Percentiles rank a stretch among this genome's conserved stretches.
These are phyloP conservation scores for Nephelium lappaceum DNA, from an alignment of 345 rosid genomes.

Conservation along the genomic window DNA sequence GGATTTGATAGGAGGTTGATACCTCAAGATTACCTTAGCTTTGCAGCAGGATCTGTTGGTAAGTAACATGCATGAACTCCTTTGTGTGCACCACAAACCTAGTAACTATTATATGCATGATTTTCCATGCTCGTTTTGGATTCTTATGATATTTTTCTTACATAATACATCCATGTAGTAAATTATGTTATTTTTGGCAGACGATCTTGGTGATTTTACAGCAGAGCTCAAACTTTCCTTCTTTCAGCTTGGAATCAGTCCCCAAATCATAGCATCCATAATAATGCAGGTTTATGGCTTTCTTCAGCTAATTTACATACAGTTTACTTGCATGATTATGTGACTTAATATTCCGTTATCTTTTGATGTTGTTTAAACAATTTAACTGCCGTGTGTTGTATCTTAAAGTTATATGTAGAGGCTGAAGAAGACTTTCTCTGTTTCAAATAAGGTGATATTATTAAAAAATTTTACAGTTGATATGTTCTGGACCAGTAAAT, in stretches of 20 bases:
- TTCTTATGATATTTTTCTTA: conserved; percentile 4
- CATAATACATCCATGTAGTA: neutral
- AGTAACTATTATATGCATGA: neutral
- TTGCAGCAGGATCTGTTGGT: conserved; percentile 90
- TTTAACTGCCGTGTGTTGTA: neutral
- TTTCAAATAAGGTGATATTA: neutral
- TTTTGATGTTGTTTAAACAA: neutral
- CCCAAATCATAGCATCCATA: conserved; percentile 85
- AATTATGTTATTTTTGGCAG: conserved; percentile 41
- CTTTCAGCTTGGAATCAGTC: conserved; percentile 98
- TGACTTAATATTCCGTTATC: conserved; percentile 2
- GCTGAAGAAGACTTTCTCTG: neutral
- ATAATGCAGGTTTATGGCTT: conserved; percentile 73
- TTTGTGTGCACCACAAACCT: neutral
- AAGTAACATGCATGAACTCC: conserved; percentile 29
- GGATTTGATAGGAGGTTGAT: conserved; percentile 84
- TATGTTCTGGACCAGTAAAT: neutral
- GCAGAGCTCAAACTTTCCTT: conserved; percentile 83
- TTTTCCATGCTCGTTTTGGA: conserved; percentile 1
- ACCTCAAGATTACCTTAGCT: conserved; percentile 91
- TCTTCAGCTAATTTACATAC: conserved; percentile 10
- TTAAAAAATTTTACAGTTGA: neutral
- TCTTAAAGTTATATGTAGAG: neutral
- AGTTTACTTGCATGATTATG: neutral
- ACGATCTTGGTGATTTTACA: conserved; percentile 82